phyloP scores from a whole-genome alignment of 345 rosid species.

The Syzygium aqueum region DNA sequence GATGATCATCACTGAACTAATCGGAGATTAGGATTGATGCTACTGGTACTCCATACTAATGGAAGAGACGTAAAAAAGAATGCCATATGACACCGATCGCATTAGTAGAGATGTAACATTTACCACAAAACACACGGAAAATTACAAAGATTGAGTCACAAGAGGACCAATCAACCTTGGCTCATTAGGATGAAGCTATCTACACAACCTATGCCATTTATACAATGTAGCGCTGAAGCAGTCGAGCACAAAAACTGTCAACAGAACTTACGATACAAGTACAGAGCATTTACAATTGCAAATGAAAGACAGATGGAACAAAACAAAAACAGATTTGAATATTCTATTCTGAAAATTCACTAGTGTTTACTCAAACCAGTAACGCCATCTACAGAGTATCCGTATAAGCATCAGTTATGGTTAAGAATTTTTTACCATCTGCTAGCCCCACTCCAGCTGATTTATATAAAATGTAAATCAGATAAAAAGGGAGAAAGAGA shows the following conservation, averaged over 20 bases:
- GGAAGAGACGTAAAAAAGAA: background rate
- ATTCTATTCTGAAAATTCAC: background rate
- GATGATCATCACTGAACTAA: background rate
- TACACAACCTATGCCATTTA: background rate
- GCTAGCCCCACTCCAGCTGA: background rate
- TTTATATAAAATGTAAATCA: background rate
- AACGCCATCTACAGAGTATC: background rate
- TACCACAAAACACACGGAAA: background rate
- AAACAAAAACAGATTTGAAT: background rate
- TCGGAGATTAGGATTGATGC: background rate
- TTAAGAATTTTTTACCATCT: background rate
- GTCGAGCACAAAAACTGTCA: background rate
- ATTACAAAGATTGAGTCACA: background rate
- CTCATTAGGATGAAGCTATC: background rate
- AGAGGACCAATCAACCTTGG: background rate
- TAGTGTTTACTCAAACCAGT: background rate
- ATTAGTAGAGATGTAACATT: background rate
- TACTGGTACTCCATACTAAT: background rate
- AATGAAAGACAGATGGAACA: background rate
- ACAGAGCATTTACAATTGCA: background rate
- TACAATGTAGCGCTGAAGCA: background rate
- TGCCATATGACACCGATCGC: background rate
- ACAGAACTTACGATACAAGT: background rate
- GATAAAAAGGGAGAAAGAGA: background rate
- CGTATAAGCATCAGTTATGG: background rate